Conservation (phyloP, 2,329 filamentous ascomycete genomes). For the Paraphaeosphaeria sporulosa region DNA sequence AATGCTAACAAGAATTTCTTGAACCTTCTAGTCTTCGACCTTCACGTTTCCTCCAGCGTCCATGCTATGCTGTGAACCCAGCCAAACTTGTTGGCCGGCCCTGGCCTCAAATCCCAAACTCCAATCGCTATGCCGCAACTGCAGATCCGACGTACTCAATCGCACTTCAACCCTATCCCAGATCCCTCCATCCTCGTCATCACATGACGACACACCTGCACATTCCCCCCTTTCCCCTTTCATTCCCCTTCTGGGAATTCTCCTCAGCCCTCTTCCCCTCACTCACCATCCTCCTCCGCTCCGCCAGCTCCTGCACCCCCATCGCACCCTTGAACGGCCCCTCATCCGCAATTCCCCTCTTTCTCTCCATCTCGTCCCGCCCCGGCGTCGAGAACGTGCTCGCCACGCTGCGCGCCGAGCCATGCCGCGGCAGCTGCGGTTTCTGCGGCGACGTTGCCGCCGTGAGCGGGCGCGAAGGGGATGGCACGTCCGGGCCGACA, state of each 20-base stretch:
- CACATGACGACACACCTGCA: conserved; percentile 30
- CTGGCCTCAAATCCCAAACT: background rate
- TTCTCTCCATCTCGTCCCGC: conserved; percentile 42
- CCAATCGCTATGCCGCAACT: background rate
- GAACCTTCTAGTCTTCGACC: background rate
- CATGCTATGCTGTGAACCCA: background rate
- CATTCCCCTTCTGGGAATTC: background rate
- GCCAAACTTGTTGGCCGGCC: background rate
- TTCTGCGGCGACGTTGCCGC: background rate
- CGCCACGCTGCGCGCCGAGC: background rate
- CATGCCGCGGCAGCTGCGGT: background rate
- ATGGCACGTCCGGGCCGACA: background rate
- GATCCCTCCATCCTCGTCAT: background rate
- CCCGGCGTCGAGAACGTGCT: conserved; percentile 37
- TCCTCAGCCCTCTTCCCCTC: conserved; percentile 4
- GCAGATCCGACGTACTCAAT: background rate
- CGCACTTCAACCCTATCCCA: background rate
- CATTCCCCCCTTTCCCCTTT: background rate
- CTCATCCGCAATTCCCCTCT: conserved; percentile 29
- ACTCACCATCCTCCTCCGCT: conserved; percentile 23
- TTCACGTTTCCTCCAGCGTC: background rate
- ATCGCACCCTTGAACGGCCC: conserved; percentile 30
- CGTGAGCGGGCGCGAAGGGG: background rate
- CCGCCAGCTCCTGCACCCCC: conserved; percentile 27
- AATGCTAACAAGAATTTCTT: background rate